phyloP scores from a whole-genome alignment of 495 filamentous ascomycete species.

The Aspergillus cristatus region DNA sequence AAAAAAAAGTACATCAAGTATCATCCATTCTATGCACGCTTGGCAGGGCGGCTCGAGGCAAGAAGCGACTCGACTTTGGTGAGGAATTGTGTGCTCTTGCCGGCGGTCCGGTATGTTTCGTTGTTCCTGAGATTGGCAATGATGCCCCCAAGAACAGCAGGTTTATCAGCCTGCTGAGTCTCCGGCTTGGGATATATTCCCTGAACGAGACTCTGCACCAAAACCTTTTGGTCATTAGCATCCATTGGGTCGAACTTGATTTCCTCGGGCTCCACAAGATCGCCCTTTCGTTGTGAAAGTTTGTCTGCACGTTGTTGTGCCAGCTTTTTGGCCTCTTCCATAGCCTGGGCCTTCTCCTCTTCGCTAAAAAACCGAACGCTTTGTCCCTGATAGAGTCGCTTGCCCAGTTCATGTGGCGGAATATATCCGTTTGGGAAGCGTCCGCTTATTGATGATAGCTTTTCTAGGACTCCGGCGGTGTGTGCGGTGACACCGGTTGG shows the following conservation, averaged over 20 bases:
- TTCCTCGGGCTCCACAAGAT: constrained; percentile 26
- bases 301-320: constrained; percentile 30
- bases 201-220: constrained; percentile 67
- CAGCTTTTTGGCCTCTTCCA: constrained; percentile 27
- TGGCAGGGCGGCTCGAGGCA: constrained; percentile 19
- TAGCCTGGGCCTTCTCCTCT: constrained; percentile 28
- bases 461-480: constrained; percentile 27
- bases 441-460: constrained; percentile 25
- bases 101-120: constrained; percentile 31
- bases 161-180: constrained; percentile 8
- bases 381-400: constrained; percentile 30
- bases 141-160: constrained; percentile 26
- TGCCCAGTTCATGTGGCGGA: constrained; percentile 30
- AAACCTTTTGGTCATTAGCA: constrained; percentile 45
- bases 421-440: constrained; percentile 32
- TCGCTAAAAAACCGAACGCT: constrained; percentile 32
- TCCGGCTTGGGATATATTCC: constrained; percentile 29
- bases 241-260: constrained; percentile 38
- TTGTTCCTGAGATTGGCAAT: constrained; percentile 34
- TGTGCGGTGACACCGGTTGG: constrained; percentile 21
- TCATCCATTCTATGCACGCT: constrained; percentile 14
- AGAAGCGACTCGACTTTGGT: constrained; percentile 36
- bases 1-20: constrained; percentile 15
- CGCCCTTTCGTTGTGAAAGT: constrained; percentile 33
- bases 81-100: constrained; percentile 33